A percentile compares a stretch with the other conserved stretches of the same genome.
Conservation (phyloP, 2,329 filamentous ascomycete species). For the Gaeumannomyces sp. region DNA sequence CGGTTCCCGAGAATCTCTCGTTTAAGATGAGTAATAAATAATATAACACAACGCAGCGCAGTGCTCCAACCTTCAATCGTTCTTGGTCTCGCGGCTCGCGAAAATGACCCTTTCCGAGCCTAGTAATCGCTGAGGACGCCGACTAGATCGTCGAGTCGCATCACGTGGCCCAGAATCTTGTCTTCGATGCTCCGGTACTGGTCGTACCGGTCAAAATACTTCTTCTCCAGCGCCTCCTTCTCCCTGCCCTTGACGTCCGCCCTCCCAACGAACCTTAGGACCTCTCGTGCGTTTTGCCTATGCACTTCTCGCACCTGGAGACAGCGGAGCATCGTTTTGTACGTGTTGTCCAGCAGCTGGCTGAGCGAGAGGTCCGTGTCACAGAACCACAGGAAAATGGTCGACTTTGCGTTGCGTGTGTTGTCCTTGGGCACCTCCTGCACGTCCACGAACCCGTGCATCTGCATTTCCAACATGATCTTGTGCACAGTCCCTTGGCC, state of each 20-base stretch:
- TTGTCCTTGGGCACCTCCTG: constrained; percentile 92
- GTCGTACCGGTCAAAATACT: constrained; percentile 61
- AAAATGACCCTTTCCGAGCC: neutral
- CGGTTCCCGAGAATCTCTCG: too few relatives aligned
- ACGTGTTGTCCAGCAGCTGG: constrained; percentile 71
- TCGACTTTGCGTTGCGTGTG: constrained; percentile 72
- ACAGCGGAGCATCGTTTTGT: constrained; percentile 83
- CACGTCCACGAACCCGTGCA: constrained; percentile 79
- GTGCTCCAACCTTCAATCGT: neutral
- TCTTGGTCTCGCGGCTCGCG: neutral
- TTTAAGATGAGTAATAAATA: too few relatives aligned
- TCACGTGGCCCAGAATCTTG: constrained; percentile 71
- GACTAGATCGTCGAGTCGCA: constrained; percentile 77
- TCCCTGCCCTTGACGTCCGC: constrained; percentile 81
- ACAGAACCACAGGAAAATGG: constrained; percentile 88
- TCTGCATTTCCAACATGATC: constrained; percentile 79
- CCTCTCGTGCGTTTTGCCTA: constrained; percentile 61
- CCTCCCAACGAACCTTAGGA: constrained; percentile 76
- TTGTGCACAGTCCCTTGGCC: constrained; percentile 77
- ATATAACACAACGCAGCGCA: too few relatives aligned
- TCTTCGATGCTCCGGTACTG: constrained; percentile 59
- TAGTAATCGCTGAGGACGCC: constrained; percentile 75
- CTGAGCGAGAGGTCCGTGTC: constrained; percentile 66
- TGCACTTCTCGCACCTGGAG: constrained; percentile 76
- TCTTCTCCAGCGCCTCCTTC: constrained; percentile 68